Evolutionary conservation across 164 flowering plant species (phyloP).

Genomic region (Amborella trichopoda): DNA sequence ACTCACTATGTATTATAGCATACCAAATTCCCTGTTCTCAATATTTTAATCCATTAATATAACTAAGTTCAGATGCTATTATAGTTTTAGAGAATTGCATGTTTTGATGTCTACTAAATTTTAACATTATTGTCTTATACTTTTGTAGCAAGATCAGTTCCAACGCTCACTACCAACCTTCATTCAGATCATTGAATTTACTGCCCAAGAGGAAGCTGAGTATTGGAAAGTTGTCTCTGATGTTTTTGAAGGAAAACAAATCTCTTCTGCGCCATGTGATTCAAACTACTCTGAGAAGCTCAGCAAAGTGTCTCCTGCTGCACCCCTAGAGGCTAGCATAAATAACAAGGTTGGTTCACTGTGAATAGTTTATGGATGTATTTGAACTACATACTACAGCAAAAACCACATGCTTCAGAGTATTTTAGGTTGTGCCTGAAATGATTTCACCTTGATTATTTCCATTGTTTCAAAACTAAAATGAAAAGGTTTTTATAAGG

Average conservation of each 20-base stretch:
- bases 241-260: constrained; percentile 63
- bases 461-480: no score
- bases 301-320: constrained; percentile 15
- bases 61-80: no score
- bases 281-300: constrained; percentile 19
- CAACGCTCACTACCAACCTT: constrained; percentile 73
- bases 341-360: constrained; percentile 69
- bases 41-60: no score
- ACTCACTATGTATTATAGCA: no score
- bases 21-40: no score
- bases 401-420: no score
- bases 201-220: constrained; percentile 69
- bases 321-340: constrained; percentile 42
- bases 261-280: constrained; percentile 21
- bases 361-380: no score
- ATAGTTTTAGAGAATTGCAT: no score
- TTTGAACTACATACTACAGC: no score
- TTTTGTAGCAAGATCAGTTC: constrained; percentile 81
- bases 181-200: constrained; percentile 80
- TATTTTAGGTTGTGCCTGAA: no score
- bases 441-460: no score
- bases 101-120: not conserved
- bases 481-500: no score
- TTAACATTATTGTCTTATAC: not conserved
- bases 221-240: constrained; percentile 72